Evolutionary conservation across 2,329 filamentous ascomycete species (phyloP).

Genomic region (Colletotrichum acutatum): DNA sequence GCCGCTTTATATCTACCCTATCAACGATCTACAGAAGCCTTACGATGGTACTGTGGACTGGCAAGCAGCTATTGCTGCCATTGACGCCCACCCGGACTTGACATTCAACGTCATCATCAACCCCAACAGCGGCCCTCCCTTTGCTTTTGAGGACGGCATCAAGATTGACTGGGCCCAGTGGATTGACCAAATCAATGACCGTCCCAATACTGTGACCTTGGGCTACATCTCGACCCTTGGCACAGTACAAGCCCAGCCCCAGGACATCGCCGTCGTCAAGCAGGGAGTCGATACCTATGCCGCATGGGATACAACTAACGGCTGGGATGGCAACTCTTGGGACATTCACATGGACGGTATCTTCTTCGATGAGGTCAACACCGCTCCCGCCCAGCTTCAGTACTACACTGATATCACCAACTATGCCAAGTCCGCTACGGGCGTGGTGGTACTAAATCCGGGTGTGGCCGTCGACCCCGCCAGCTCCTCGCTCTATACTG

Average conservation of each 20-base stretch:
- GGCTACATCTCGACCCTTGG: conserved; percentile 19
- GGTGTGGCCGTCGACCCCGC: background rate
- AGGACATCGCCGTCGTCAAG: background rate
- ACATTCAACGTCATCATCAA: conserved; percentile 20
- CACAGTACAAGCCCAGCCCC: background rate
- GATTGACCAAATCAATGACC: conserved; percentile 14
- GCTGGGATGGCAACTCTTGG: background rate
- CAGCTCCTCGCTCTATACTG: background rate
- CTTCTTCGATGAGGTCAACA: conserved; percentile 20
- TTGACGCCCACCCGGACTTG: conserved; percentile 3
- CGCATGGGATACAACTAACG: background rate
- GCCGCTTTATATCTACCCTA: conserved; percentile 15
- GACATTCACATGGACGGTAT: conserved; percentile 10
- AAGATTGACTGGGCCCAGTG: conserved; percentile 21
- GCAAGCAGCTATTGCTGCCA: conserved; percentile 9
- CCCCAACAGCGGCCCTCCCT: conserved; percentile 1
- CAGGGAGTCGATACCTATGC: conserved; percentile 3
- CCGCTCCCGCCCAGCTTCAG: background rate
- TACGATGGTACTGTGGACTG: conserved; percentile 13
- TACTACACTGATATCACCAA: conserved; percentile 8
- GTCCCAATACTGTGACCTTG: conserved; percentile 6
- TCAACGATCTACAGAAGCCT: background rate
- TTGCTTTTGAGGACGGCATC: background rate
- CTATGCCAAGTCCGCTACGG: background rate
- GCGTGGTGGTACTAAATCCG: conserved; percentile 3